Conservation (phyloP, 208 protist genomes). For the Leishmania guyanensis region DNA sequence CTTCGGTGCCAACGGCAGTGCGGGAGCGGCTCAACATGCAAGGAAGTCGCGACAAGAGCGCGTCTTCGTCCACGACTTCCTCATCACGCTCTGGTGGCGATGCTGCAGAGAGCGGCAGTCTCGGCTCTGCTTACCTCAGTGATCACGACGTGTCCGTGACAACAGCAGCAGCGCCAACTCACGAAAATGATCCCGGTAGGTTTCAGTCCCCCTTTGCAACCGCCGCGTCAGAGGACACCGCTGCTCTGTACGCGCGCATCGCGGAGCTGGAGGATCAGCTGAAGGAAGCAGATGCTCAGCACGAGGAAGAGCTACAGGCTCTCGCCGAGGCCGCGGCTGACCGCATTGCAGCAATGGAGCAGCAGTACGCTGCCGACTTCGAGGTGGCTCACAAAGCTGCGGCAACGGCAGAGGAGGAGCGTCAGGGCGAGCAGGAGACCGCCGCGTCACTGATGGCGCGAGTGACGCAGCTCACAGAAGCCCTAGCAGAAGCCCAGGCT, state of each 20-base stretch:
- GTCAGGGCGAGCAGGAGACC: not conserved
- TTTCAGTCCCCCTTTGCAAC: not conserved
- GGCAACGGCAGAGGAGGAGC: not conserved
- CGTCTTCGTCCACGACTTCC: not conserved
- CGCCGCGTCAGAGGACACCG: not conserved
- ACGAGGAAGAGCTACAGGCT: conserved; percentile 61
- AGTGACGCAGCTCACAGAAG: conserved; percentile 2
- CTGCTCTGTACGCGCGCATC: conserved; percentile 17
- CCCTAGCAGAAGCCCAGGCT: conserved; percentile 9
- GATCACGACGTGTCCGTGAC: conserved; percentile 4
- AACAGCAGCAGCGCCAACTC: conserved; percentile 5
- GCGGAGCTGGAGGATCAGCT: conserved; percentile 33
- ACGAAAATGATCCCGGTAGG: not conserved
- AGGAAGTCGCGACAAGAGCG: not conserved
- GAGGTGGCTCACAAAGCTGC: not conserved
- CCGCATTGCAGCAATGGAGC: conserved; percentile 57
- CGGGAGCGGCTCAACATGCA: conserved; percentile 3
- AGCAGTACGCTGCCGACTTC: conserved; percentile 27
- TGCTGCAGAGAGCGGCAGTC: not conserved
- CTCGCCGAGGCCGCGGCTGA: conserved; percentile 52
- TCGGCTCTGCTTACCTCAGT: not conserved
- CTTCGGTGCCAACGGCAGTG: conserved; percentile 24
- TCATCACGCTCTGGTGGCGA: not conserved
- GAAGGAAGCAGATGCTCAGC: conserved; percentile 22
- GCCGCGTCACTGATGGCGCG: conserved; percentile 8